Evolutionary conservation across 1,284 basidiomycete genomes (phyloP).

Genomic region (Rhizoctonia solani): DNA sequence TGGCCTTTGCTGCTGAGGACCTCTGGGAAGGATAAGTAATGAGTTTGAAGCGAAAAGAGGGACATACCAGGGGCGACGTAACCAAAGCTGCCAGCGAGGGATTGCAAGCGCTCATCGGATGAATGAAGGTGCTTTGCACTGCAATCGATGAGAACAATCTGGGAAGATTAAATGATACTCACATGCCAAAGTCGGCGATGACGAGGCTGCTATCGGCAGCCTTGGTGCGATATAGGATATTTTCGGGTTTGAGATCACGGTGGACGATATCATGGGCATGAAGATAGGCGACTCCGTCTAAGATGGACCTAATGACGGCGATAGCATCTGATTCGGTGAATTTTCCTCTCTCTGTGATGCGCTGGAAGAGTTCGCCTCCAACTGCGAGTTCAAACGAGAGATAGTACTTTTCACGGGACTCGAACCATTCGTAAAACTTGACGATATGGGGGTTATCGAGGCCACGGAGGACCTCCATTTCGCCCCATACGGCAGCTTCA

Average conservation of each 20-base stretch:
- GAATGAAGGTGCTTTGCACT: constrained; percentile 86
- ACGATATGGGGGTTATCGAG: constrained; percentile 90
- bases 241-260: too few species aligned
- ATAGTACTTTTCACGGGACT: constrained; percentile 88
- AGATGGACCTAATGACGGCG: constrained; percentile 70
- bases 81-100: constrained; percentile 87
- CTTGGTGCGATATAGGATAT: constrained; percentile 86
- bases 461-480: constrained; percentile 87
- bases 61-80: constrained; percentile 76
- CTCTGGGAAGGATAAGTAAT: constrained; percentile 51
- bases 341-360: constrained; percentile 79
- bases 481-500: constrained; percentile 80
- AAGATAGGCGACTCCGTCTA: constrained; percentile 79
- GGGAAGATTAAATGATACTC: constrained; percentile 43
- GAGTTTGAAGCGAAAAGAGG: background rate
- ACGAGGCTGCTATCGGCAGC: constrained; percentile 78
- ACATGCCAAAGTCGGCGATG: constrained; percentile 97
- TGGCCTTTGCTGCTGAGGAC: constrained; percentile 84
- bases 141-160: background rate
- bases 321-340: constrained; percentile 90
- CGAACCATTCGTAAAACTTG: constrained; percentile 92
- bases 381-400: constrained; percentile 88
- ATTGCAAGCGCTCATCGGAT: constrained; percentile 75
- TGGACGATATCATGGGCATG: constrained; percentile 87
- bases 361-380: constrained; percentile 88